Evolutionary conservation across 371 early-diverging fungal genomes (phyloP).

Genomic region (Mortierella sp.): DNA sequence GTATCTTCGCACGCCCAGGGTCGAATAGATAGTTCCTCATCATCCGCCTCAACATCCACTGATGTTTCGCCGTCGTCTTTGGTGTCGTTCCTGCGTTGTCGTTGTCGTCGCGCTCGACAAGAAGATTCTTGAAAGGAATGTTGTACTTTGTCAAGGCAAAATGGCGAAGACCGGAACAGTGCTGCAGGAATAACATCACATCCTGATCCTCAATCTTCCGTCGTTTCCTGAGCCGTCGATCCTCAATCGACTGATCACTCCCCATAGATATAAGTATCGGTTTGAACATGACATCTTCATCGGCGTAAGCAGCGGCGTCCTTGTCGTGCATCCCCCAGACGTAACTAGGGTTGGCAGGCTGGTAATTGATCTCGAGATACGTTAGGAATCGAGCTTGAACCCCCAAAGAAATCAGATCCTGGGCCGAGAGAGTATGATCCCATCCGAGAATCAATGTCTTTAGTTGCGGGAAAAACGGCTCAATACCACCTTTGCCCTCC

Average conservation of each 20-base stretch:
- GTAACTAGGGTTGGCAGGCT: neutral
- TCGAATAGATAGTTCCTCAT: neutral
- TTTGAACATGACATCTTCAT: no score
- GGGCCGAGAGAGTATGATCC: neutral
- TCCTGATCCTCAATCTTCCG: neutral
- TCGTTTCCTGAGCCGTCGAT: neutral
- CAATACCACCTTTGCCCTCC: neutral
- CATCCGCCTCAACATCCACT: no score
- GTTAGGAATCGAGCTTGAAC: slow-evolving; percentile 13
- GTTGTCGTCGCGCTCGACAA: no score
- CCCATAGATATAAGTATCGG: no score
- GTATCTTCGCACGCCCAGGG: neutral
- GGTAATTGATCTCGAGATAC: neutral
- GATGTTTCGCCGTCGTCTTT: no score
- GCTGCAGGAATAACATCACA: neutral
- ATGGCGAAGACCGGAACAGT: neutral
- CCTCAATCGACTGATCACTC: no score
- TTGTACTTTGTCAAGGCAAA: neutral
- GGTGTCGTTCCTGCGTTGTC: no score
- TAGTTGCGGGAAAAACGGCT: slow-evolving; percentile 13
- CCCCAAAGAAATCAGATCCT: slow-evolving; percentile 17
- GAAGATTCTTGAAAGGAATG: no score
- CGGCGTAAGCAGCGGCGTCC: neutral
- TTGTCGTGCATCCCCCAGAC: neutral
- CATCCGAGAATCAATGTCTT: neutral